A percentile compares a stretch with the other conserved stretches of the same genome.
phyloP scores from a whole-genome alignment of 2,329 filamentous ascomycete species.

The Lasiodiplodia sp. region DNA sequence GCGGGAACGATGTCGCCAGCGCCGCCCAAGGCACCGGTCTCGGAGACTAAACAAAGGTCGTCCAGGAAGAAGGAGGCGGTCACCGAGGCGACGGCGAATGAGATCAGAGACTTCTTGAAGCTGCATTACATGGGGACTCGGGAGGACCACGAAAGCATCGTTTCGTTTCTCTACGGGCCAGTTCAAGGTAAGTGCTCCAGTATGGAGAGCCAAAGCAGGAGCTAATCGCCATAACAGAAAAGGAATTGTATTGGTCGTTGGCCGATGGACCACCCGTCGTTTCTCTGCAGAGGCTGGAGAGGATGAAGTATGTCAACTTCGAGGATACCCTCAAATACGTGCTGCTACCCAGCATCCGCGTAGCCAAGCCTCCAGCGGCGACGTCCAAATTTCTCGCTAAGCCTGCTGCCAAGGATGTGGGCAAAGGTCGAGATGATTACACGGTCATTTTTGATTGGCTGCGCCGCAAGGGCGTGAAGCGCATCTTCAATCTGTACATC shows the following conservation, averaged over 20 bases:
- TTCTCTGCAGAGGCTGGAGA: neutral
- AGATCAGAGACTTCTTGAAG: neutral
- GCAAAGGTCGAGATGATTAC: neutral
- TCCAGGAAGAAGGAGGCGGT: neutral
- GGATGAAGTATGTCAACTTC: neutral
- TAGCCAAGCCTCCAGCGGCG: neutral
- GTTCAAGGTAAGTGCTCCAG: neutral
- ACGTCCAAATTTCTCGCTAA: neutral
- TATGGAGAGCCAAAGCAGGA: no score
- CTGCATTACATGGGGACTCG: neutral
- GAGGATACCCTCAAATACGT: neutral
- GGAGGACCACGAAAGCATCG: neutral
- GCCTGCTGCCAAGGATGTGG: neutral
- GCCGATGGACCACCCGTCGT: no score
- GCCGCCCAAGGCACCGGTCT: neutral
- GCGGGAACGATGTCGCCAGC: neutral
- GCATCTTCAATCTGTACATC: neutral
- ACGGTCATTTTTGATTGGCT: neutral
- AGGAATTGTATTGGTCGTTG: neutral
- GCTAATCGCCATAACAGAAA: neutral
- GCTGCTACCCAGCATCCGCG: neutral
- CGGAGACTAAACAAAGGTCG: neutral
- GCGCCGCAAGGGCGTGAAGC: neutral
- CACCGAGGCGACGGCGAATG: neutral
- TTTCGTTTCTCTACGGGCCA: neutral